These are phyloP conservation scores for Pythium insidiosum DNA, from an alignment of 352 stramenopile genomes.

Conservation along the genomic window DNA sequence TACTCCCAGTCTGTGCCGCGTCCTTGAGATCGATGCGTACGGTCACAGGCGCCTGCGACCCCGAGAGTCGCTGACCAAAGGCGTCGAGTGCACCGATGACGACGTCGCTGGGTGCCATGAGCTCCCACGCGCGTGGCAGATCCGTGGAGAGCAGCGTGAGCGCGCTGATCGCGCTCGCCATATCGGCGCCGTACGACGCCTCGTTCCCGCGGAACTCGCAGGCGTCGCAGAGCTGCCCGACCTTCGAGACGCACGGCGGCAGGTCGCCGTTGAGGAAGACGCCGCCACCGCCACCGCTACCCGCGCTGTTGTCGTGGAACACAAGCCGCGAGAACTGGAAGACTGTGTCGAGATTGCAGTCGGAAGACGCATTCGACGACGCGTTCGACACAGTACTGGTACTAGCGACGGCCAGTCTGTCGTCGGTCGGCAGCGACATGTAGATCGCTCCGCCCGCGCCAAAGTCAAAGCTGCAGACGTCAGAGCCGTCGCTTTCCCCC, in stretches of 20 bases:
- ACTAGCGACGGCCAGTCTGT: not conserved
- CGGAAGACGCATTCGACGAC: not conserved
- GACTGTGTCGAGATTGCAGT: too few relatives aligned
- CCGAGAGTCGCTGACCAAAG: too few relatives aligned
- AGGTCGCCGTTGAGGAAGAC: constrained; percentile 7
- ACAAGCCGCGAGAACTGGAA: too few relatives aligned
- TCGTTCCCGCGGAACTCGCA: constrained; percentile 1
- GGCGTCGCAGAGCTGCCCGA: not conserved
- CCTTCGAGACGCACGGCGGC: not conserved
- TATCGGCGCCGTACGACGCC: not conserved
- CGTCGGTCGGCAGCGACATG: not conserved
- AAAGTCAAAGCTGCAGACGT: not conserved
- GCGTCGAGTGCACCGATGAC: too few relatives aligned
- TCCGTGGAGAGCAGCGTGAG: not conserved
- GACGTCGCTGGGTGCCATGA: constrained; percentile 1
- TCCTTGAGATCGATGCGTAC: too few relatives aligned
- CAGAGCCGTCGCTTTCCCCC: not conserved
- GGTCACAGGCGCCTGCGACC: too few relatives aligned
- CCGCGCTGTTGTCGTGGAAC: constrained; percentile 7
- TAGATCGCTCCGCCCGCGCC: constrained; percentile 3
- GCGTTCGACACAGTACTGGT: not conserved
- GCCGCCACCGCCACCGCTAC: constrained; percentile 4
- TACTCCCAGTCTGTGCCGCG: too few relatives aligned
- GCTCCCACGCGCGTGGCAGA: not conserved
- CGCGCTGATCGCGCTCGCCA: not conserved